phyloP scores from a whole-genome alignment of 169 alveolate genomes.

The Perkinsus marinus region DNA sequence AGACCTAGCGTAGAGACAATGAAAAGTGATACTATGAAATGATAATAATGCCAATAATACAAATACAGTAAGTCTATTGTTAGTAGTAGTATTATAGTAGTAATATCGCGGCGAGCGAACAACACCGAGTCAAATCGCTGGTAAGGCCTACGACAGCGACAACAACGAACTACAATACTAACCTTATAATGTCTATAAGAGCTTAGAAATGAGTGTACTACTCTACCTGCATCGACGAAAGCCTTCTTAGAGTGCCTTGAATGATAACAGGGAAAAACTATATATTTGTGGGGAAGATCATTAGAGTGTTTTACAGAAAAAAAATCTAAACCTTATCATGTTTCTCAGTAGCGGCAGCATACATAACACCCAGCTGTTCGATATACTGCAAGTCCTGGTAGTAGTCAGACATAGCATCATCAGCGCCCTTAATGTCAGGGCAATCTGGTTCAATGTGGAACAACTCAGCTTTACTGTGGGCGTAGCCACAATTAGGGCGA shows the following conservation, averaged over 20 bases:
- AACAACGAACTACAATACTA: no score
- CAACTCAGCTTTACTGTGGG: background rate
- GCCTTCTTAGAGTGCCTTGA: background rate
- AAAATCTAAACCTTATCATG: background rate
- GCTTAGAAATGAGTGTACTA: no score
- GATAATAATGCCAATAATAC: no score
- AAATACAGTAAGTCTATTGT: no score
- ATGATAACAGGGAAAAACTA: background rate
- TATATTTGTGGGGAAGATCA: background rate
- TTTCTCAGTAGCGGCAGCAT: background rate
- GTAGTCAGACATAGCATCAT: background rate
- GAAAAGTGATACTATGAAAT: no score
- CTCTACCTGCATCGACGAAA: background rate
- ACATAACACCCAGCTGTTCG: background rate
- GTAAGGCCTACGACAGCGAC: no score
- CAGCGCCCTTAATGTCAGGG: background rate
- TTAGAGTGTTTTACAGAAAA: background rate
- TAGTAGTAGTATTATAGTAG: no score
- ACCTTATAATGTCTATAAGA: no score
- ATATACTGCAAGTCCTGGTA: background rate
- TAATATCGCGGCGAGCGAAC: no score
- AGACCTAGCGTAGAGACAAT: no score
- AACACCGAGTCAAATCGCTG: no score
- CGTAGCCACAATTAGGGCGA: background rate
- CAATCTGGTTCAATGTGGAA: background rate